Evolutionary conservation across 116 monocot species (phyloP).

Genomic region (Phalaenopsis hybrid): DNA sequence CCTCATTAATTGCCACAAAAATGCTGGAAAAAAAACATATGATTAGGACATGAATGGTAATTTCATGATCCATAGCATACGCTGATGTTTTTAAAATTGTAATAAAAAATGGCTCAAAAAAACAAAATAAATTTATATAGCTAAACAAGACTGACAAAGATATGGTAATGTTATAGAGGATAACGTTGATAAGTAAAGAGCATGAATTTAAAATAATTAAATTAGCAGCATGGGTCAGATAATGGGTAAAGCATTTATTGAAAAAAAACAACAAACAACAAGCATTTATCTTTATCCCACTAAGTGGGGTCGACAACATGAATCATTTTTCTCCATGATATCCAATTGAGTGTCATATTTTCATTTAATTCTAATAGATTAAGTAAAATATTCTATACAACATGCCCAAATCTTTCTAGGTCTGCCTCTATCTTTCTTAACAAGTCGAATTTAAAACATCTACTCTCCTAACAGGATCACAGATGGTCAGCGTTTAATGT

Average conservation of each 20-base stretch:
- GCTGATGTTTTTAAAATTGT: neutral
- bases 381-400: too few relatives aligned
- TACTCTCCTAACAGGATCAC: too few relatives aligned
- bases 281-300: too few relatives aligned
- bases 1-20: slow-evolving; percentile 89
- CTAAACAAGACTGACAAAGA: neutral
- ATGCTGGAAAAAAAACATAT: slow-evolving; percentile 15
- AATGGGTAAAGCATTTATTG: neutral
- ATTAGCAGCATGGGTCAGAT: neutral
- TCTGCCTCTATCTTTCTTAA: too few relatives aligned
- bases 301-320: too few relatives aligned
- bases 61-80: neutral
- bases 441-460: too few relatives aligned
- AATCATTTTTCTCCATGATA: too few relatives aligned
- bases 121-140: neutral
- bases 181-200: neutral
- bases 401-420: too few relatives aligned
- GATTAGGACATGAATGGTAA: neutral
- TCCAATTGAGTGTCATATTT: too few relatives aligned
- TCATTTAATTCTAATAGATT: too few relatives aligned
- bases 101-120: neutral
- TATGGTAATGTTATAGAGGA: neutral
- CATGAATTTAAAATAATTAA: neutral
- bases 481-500: too few relatives aligned
- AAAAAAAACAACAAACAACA: neutral